These are phyloP conservation scores for Ploettnerulaceae sp. DNA, from an alignment of 2,329 filamentous ascomycete species.

Conservation along the genomic window DNA sequence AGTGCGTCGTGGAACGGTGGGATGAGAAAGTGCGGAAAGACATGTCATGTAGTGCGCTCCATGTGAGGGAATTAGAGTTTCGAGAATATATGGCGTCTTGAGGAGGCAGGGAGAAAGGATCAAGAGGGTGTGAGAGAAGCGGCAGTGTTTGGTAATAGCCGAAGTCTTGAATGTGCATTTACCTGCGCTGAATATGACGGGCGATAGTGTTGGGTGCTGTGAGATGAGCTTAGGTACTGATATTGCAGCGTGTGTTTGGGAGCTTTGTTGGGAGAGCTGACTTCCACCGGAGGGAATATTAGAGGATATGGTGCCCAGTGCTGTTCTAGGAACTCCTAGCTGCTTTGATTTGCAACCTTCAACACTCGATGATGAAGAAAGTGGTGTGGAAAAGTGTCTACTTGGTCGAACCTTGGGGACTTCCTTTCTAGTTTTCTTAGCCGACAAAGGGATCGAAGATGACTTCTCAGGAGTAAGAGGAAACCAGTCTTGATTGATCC, in stretches of 20 bases:
- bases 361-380: neutral
- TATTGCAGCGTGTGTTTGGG: neutral
- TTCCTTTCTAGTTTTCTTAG: neutral
- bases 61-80: constrained; percentile 24
- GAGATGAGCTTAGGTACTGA: neutral
- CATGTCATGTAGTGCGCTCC: constrained; percentile 20
- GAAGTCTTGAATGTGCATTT: constrained; percentile 12
- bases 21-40: constrained; percentile 11
- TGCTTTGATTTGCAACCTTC: neutral
- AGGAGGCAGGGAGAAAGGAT: constrained; percentile 28
- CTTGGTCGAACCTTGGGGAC: neutral
- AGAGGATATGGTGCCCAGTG: constrained; percentile 3
- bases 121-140: constrained; percentile 22
- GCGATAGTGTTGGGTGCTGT: neutral
- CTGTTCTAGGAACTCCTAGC: neutral
- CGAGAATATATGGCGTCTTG: constrained; percentile 15
- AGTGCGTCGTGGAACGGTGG: constrained; percentile 15
- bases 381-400: neutral
- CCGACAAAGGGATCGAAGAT: neutral
- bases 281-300: constrained; percentile 1
- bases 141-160: constrained; percentile 7
- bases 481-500: too few relatives aligned
- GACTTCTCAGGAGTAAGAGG: neutral
- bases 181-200: constrained; percentile 12
- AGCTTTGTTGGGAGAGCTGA: constrained; percentile 1